Evolutionary conservation across 331 rosid genomes (phyloP), one percentile per base, ranked within the genome.

Genomic region (Rosa hybrid): DNA sequence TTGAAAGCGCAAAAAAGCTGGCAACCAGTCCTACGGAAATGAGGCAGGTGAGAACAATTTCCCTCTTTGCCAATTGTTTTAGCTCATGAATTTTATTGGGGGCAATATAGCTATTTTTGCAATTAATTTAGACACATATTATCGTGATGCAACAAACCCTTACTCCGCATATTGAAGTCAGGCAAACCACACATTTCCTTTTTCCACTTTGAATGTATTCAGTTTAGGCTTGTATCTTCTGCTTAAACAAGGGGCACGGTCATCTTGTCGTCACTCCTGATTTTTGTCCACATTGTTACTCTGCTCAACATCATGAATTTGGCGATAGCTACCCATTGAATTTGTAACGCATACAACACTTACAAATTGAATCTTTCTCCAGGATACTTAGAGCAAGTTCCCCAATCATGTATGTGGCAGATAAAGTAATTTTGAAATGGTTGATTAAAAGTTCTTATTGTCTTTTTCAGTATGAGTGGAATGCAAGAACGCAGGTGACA

Each of bases 401-500:
- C 11, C 42, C 48, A 42, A 23, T 20, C 38, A 41, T 44, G 11
- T 42, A 42, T 68, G 34, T 42, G 14, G 49, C 6, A 68, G 30
- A 27, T 48, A 49, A 51, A n/a, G 56, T 12, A 41, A 50, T 39
- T 17, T 20, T 11, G 16, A 72, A 51, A 16, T 41, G 56, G 4
- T 68, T 78, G 72, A 72, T 60, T 75, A 7, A 8, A 79, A 77
- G 62, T 68, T 80, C 49, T 68, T 65, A 10, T 81, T 75, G 76
- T 77, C 77, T 80, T 41, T 51, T 68, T 21, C 92, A 95, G 98
- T 89, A 95, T 41, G 98, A 95, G 87, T 95, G 99, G 99, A 95
- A 95, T 81, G 99, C 98, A 71, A 93, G 96, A 83, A 93, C 97
- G 0, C 98, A 93, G 83, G 94, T 96, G 81, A 90, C 99, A 46